Conservation (phyloP, 768 basidiomycete species). For the Phlegmacium glaucopus region DNA sequence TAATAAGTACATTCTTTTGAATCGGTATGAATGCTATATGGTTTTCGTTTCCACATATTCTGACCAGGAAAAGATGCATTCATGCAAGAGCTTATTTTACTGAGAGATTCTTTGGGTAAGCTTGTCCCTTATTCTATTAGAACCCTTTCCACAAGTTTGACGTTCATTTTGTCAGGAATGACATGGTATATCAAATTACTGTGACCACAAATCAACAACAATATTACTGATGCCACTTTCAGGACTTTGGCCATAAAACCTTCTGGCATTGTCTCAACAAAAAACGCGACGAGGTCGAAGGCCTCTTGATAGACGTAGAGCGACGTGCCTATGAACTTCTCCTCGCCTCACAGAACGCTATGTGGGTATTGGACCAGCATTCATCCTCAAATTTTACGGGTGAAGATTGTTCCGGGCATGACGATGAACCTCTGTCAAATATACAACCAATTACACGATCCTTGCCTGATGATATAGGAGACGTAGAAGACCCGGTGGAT, state of each 20-base stretch:
- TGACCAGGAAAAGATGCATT: slow-evolving; percentile 28
- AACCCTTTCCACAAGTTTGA: background rate
- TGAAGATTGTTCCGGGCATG: slow-evolving; percentile 18
- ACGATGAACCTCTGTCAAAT: slow-evolving; percentile 10
- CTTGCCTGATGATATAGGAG: slow-evolving; percentile 12
- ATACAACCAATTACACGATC: background rate
- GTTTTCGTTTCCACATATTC: background rate
- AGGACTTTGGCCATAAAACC: slow-evolving; percentile 38
- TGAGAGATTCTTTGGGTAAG: slow-evolving; percentile 39
- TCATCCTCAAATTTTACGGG: slow-evolving; percentile 1
- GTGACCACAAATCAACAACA: background rate
- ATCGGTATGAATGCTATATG: slow-evolving; percentile 19
- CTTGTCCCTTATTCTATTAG: slow-evolving; percentile 6
- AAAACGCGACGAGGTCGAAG: slow-evolving; percentile 27
- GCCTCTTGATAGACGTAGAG: slow-evolving; percentile 27
- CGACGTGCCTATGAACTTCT: slow-evolving; percentile 31
- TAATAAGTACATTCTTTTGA: slow-evolving; percentile 30
- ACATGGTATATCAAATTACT: slow-evolving; percentile 7
- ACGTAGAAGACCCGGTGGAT: slow-evolving; percentile 31
- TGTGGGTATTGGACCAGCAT: slow-evolving; percentile 32
- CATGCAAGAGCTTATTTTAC: slow-evolving; percentile 34
- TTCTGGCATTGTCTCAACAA: slow-evolving; percentile 33
- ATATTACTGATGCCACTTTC: background rate
- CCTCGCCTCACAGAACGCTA: slow-evolving; percentile 29
- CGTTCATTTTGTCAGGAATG: slow-evolving; percentile 4